These are phyloP conservation scores for Eucalyptus curtisii DNA, from an alignment of 345 rosid species.

Conservation along the genomic window DNA sequence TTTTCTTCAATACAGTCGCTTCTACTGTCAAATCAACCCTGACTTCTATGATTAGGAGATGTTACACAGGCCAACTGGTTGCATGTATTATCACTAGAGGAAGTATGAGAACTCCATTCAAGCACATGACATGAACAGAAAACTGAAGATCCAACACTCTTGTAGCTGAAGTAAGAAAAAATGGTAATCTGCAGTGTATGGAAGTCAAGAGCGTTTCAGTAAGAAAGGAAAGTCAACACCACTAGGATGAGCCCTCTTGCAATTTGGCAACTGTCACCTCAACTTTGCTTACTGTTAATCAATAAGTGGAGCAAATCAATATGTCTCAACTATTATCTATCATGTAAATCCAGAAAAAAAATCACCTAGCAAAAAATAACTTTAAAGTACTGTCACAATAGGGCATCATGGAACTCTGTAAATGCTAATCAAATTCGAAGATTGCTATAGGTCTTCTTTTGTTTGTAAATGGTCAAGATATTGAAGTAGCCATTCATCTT, in stretches of 20 bases:
- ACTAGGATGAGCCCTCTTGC: not conserved
- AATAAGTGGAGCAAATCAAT: not conserved
- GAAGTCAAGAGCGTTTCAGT: not conserved
- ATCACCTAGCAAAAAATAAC: not conserved
- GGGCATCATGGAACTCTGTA: not conserved
- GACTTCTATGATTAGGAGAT: not conserved
- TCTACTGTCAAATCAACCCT: not conserved
- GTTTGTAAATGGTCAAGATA: not conserved
- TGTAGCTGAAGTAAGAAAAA: not conserved
- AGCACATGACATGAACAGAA: not conserved
- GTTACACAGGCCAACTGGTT: not conserved
- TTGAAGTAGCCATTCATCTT: not conserved
- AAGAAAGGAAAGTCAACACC: not conserved
- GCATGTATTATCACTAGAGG: not conserved
- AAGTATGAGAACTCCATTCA: not conserved
- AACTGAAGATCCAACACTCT: not conserved
- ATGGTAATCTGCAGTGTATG: not conserved
- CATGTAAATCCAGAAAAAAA: not conserved
- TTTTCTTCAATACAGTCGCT: not conserved
- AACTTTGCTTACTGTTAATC: not conserved
- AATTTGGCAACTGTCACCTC: not conserved
- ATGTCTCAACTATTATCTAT: not conserved
- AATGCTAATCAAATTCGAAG: not conserved
- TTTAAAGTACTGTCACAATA: not conserved
- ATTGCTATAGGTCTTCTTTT: not conserved